Evolutionary conservation across 768 basidiomycete genomes (phyloP).

Genomic region (Pleurotus ostreatus): DNA sequence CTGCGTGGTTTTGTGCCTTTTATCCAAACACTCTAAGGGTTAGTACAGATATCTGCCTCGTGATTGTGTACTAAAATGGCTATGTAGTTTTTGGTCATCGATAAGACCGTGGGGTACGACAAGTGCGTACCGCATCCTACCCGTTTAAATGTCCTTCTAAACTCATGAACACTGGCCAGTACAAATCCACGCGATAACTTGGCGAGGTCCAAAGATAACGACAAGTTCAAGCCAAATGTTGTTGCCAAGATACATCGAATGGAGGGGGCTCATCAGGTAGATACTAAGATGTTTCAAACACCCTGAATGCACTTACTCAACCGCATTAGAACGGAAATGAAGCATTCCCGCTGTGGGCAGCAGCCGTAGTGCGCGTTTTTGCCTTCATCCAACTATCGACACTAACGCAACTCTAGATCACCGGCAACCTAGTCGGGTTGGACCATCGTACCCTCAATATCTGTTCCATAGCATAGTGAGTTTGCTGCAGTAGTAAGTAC

Average conservation of each 20-base stretch:
- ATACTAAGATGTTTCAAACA: background rate
- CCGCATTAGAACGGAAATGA: slow-evolving; percentile 25
- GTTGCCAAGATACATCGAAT: slow-evolving; percentile 25
- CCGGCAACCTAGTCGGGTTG: slow-evolving; percentile 26
- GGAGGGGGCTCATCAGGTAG: slow-evolving; percentile 29
- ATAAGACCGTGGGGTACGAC: slow-evolving; percentile 26
- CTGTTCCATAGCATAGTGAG: slow-evolving; percentile 26
- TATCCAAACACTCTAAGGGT: slow-evolving; percentile 21
- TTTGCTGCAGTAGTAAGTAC: background rate
- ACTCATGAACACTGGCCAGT: slow-evolving; percentile 14
- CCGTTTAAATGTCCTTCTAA: background rate
- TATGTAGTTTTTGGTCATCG: slow-evolving; percentile 21
- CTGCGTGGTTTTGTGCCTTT: slow-evolving; percentile 21
- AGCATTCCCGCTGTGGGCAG: slow-evolving; percentile 29
- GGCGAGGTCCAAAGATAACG: slow-evolving; percentile 19
- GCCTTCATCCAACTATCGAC: background rate
- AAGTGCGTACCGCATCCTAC: slow-evolving; percentile 22
- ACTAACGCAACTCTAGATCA: slow-evolving; percentile 16
- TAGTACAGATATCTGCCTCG: background rate
- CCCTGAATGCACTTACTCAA: background rate
- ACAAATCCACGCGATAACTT: slow-evolving; percentile 27
- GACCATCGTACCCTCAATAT: slow-evolving; percentile 26
- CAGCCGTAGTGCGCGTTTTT: slow-evolving; percentile 21
- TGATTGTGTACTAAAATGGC: background rate
- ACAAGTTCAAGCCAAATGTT: slow-evolving; percentile 18